Base-by-base conservation (phyloP, 768 basidiomycete species). In the Rhodotorula toruloides region DNA sequence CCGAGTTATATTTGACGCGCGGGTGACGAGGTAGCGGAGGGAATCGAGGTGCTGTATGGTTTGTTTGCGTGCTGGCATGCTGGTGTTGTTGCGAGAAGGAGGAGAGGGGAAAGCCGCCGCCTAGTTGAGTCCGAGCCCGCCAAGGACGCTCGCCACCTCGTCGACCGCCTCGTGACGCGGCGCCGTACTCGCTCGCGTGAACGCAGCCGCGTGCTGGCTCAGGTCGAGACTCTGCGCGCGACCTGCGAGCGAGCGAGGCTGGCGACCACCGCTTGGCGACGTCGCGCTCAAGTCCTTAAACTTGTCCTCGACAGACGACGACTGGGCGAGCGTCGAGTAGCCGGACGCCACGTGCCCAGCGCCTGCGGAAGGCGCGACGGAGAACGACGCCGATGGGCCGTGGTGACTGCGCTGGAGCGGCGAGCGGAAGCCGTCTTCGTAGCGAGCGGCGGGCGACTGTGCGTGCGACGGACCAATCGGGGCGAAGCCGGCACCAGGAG, bases 141-240 rank as follows among this genome's bases (percentile, higher is more conserved):
- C 63, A 25, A 73, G 57, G 1, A 69, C 70, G 29, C 61, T 31
- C 27, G 58, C 68, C 25, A 73, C 67, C 25, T 73, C 73, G 47
- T 72, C 70, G 39, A 65, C 63, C 21, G 54, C 54, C 47, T 63
- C 60, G 43, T 62, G 59, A 25, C 44, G 37, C 43, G 61, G 52
- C 40, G 62, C 49, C 43, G 61, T 70, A 43, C 25, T 32, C n/a
- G 48, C 62, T 36, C 40, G 39, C 16, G 44, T n/a, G 61, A 63
- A 73, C 32, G 70, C 67, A 12, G 63, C 48, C 85, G 86, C n/a
- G 85, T 86, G 68, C 42, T 55, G 65, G 36, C 88, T 90, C 70
- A 94, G 80, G 76, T 94, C 91, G 53, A 94, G 85, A 9, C 88
- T 90, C 76, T 93, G 91, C 0, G 91, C 91, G 25, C 91, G 87